Conservation (phyloP, 2,329 filamentous ascomycete species). For the Aspergillus sp. region DNA sequence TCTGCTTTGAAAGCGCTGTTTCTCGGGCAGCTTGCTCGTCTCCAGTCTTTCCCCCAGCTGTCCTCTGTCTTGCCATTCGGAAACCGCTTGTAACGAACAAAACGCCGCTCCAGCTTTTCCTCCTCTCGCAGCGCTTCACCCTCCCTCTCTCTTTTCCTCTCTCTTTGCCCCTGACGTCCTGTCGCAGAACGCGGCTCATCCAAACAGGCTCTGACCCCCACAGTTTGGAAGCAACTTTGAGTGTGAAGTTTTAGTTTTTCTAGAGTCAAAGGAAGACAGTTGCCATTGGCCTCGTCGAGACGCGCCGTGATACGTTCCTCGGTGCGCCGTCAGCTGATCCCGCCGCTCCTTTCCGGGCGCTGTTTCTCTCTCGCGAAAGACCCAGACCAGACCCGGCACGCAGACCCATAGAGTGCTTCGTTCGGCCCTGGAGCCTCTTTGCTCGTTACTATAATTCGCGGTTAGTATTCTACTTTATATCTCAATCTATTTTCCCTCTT, state of each 20-base stretch:
- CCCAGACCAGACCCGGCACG: constrained; percentile 22
- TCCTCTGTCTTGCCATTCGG: constrained; percentile 9
- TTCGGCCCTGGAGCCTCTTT: constrained; percentile 18
- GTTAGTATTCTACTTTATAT: constrained; percentile 19
- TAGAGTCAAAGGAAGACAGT: not conserved
- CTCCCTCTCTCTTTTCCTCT: constrained; percentile 14
- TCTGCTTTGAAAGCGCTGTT: not conserved
- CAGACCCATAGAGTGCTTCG: constrained; percentile 23
- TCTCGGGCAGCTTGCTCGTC: constrained; percentile 11
- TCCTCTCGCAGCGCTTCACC: constrained; percentile 7
- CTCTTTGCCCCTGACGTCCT: constrained; percentile 5
- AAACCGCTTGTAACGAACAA: constrained; percentile 24
- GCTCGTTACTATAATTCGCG: constrained; percentile 16
- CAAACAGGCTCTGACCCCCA: not conserved
- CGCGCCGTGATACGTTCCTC: constrained; percentile 13
- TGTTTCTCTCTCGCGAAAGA: constrained; percentile 17
- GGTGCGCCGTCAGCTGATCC: constrained; percentile 24
- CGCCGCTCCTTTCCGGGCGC: constrained; percentile 20
- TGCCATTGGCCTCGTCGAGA: not conserved
- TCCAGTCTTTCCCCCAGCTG: not conserved
- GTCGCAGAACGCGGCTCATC: constrained; percentile 1
- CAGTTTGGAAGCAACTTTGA: not conserved
- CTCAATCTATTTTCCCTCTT: constrained; percentile 3
- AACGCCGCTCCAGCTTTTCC: constrained; percentile 18
- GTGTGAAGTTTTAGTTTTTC: not conserved